Evolutionary conservation across 192 early-diverging fungal species (phyloP), one percentile per base, ranked within the genome.

Genomic region (Backusella mclennaniae): DNA sequence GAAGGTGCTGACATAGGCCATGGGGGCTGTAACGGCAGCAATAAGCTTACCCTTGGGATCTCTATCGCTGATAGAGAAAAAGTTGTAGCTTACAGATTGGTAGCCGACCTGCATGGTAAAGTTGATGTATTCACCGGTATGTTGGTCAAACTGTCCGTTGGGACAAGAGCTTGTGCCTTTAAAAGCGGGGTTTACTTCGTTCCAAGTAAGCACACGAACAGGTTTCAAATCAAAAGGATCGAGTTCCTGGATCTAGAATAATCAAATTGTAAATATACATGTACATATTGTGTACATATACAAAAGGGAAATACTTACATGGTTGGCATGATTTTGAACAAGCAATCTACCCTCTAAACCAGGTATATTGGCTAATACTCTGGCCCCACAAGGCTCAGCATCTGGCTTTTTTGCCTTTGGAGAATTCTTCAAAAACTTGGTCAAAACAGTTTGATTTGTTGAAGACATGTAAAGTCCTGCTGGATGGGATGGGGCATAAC

Each of bases 1-100:
- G 83, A 96, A 95, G 42, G 91, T 92, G 79, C 95, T 93, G 36
- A 94, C 85, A 73, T 93, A 88, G 5, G 89, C 90, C 17, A 91
- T 85, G 66, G 89, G 90, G 29, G 92, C 89, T 7, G 76, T 78
- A 8, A 95, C 87, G 19, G 82, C 85, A 8, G 89, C 90, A 66
- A 95, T 87, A 14, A 91, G 70, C 23, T 85, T 82, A 9, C 93
- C 93, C 26, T 87, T 84, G 12, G 93, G 89, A 35, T 91, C 82
- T 19, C 85, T 81, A 56, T 88, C 86, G 42, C 87, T 87, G 26
- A 90, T 80, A 1, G 91, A 85, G 42, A 93, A 89, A 69, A 94
- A 90, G 35, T 87, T 85, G 78, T 91, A 94, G 38, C 85, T 84
- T 1, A 91, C 91, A 5, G 84, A 85, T n/a, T 90, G 86, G 77